Conservation (phyloP, 257 asterid species). For the Solanum chiquidenum region DNA sequence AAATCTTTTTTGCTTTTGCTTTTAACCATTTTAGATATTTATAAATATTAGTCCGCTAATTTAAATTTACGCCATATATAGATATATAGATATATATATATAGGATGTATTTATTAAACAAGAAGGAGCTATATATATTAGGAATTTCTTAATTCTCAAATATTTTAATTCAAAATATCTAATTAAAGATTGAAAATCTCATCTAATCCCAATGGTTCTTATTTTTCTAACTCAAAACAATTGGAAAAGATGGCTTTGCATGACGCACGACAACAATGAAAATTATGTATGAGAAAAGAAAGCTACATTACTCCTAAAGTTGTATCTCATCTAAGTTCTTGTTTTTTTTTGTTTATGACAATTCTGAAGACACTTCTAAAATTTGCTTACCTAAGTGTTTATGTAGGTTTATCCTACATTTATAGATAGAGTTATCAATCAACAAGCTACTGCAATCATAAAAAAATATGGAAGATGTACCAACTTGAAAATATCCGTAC, state of each 20-base stretch:
- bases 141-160: neutral
- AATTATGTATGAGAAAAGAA: neutral
- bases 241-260: neutral
- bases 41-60: neutral
- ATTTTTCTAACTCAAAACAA: neutral
- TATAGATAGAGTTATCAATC: too few relatives aligned
- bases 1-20: too few relatives aligned
- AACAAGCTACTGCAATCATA: too few relatives aligned
- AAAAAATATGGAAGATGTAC: too few relatives aligned
- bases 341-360: neutral
- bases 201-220: neutral
- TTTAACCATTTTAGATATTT: neutral
- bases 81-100: too few relatives aligned
- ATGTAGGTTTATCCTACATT: too few relatives aligned
- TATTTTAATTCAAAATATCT: neutral
- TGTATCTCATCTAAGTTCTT: neutral
- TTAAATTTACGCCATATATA: neutral
- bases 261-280: neutral
- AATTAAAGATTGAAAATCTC: neutral
- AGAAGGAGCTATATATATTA: too few relatives aligned
- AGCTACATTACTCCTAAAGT: neutral
- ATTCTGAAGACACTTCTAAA: neutral
- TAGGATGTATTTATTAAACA: neutral
- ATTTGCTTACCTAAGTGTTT: too few relatives aligned
- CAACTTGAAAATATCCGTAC: too few relatives aligned